A percentile compares a stretch with the other conserved stretches of the same genome.
phyloP scores from a whole-genome alignment of 257 asterid species.

The Solanum chiquidenum region DNA sequence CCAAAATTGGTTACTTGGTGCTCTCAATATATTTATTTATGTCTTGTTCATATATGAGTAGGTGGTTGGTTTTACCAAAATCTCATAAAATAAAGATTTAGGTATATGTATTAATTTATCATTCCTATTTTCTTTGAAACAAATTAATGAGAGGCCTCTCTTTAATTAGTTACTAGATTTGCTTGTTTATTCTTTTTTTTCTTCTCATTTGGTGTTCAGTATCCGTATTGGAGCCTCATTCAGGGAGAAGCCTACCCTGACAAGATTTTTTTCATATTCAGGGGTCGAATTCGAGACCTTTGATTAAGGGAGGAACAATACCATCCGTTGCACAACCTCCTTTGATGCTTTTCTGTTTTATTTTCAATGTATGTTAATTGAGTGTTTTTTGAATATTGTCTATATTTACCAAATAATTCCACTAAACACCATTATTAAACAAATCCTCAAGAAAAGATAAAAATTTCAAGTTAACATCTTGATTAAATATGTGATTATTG shows the following conservation, averaged over 20 bases:
- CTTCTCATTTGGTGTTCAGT: no score
- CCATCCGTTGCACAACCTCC: fast-evolving
- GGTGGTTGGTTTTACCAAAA: not conserved
- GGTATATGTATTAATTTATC: not conserved
- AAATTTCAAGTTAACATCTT: not conserved
- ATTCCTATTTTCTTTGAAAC: not conserved
- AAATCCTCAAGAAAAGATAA: not conserved
- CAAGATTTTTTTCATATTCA: no score
- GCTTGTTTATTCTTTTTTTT: not conserved
- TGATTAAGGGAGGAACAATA: no score
- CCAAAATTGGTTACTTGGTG: not conserved
- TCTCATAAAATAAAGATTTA: not conserved
- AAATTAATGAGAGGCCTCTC: not conserved
- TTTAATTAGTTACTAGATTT: not conserved
- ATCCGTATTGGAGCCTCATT: no score
- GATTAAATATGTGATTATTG: not conserved
- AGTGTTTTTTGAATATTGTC: not conserved
- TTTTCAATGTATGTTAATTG: not conserved
- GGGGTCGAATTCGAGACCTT: fast-evolving
- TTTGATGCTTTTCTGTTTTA: no score
- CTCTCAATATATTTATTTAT: not conserved
- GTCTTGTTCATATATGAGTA: not conserved
- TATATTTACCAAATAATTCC: not conserved
- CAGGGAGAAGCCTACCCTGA: fast-evolving
- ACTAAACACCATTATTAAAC: not conserved